Conservation (phyloP, 2,329 filamentous ascomycete species). For the Pseudogymnoascus sp. region DNA sequence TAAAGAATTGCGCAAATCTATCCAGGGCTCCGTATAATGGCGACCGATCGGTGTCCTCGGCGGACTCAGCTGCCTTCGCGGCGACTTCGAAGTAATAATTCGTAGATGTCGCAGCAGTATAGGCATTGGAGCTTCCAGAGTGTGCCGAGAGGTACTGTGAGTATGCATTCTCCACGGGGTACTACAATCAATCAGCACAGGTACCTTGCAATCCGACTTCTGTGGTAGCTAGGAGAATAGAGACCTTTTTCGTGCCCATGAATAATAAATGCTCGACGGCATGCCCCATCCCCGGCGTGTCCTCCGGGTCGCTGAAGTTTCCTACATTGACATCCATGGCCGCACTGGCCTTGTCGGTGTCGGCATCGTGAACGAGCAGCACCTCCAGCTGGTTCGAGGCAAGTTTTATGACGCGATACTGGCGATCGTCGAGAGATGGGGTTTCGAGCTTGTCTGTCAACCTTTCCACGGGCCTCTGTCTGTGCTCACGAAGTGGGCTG, state of each 20-base stretch:
- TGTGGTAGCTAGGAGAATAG: background rate
- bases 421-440: conserved; percentile 74
- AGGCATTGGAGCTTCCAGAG: conserved; percentile 89
- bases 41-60: conserved; percentile 42
- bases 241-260: conserved; percentile 93
- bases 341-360: conserved; percentile 94
- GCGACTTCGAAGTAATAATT: conserved; percentile 98
- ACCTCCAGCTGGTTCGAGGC: conserved; percentile 82
- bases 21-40: conserved; percentile 65
- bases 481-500: conserved; percentile 25
- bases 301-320: conserved; percentile 83
- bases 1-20: conserved; percentile 69
- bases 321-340: conserved; percentile 94
- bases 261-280: conserved; percentile 87
- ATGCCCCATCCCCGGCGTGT: conserved; percentile 92
- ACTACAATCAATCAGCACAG: conserved; percentile 39
- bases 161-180: conserved; percentile 91
- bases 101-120: conserved; percentile 85
- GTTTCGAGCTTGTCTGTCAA: conserved; percentile 71
- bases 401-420: conserved; percentile 79
- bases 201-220: background rate
- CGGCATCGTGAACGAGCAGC: conserved; percentile 83
- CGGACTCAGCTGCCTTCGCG: conserved; percentile 63
- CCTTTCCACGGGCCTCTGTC: conserved; percentile 24
- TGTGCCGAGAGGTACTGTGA: conserved; percentile 84